A percentile compares a stretch with the other conserved stretches of the same genome.
Conservation (phyloP, 2,329 filamentous ascomycete genomes). For the Anisogramma anomala region DNA sequence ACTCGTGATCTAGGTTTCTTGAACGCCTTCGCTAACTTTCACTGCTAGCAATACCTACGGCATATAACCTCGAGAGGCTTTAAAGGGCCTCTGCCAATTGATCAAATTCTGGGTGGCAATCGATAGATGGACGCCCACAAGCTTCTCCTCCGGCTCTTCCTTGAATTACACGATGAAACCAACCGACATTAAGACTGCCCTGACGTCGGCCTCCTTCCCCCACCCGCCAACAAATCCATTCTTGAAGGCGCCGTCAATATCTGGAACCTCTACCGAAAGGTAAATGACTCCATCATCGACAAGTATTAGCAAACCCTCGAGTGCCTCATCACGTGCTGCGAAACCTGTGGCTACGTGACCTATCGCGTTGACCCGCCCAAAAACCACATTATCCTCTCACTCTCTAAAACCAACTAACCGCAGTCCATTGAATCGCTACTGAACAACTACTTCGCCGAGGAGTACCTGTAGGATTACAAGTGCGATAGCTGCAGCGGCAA, state of each 20-base stretch:
- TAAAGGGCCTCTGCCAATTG: constrained; percentile 18
- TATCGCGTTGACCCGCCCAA: constrained; percentile 31
- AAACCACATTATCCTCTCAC: constrained; percentile 42
- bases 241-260: constrained; percentile 56
- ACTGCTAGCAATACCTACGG: constrained; percentile 45
- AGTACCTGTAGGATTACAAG: constrained; percentile 55
- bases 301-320: constrained; percentile 70
- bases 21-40: not conserved
- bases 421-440: constrained; percentile 50
- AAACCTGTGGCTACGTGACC: constrained; percentile 39
- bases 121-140: constrained; percentile 87
- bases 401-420: constrained; percentile 21
- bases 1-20: no score
- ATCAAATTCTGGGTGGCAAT: constrained; percentile 52
- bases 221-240: constrained; percentile 18
- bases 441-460: constrained; percentile 55
- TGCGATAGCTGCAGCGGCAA: constrained; percentile 65
- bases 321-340: constrained; percentile 59
- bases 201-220: constrained; percentile 16
- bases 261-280: constrained; percentile 60
- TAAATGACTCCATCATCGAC: constrained; percentile 65
- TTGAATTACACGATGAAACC: constrained; percentile 76
- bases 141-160: constrained; percentile 72
- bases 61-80: constrained; percentile 41
- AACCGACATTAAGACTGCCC: constrained; percentile 45